A percentile compares a stretch with the other conserved stretches of the same genome.
phyloP scores from a whole-genome alignment of 495 filamentous ascomycete species.

The Xylaria acuta region DNA sequence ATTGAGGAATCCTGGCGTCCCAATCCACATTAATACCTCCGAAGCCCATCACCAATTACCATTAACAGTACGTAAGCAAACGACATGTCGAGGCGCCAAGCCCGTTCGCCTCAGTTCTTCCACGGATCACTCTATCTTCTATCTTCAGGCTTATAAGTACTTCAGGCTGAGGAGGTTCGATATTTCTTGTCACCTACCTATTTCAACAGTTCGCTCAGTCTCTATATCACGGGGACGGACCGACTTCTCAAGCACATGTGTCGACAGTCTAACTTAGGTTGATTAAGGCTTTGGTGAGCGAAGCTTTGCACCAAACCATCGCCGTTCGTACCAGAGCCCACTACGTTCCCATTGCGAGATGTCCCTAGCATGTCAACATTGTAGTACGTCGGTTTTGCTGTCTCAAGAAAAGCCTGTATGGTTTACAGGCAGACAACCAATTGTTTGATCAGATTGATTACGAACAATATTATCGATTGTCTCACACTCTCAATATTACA shows the following conservation, averaged over 20 bases:
- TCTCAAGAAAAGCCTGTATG: neutral
- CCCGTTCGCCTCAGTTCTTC: slow-evolving; percentile 1
- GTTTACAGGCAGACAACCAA: neutral
- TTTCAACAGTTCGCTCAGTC: neutral
- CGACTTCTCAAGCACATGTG: neutral
- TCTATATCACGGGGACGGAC: neutral
- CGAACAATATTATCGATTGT: neutral
- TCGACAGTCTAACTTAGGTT: neutral
- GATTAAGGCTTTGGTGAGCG: neutral
- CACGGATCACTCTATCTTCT: slow-evolving; percentile 10
- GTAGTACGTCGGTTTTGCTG: neutral
- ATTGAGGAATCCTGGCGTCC: neutral
- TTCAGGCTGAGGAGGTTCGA: neutral
- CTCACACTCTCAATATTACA: neutral
- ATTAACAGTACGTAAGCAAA: neutral
- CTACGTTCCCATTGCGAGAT: neutral
- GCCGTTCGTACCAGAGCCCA: neutral
- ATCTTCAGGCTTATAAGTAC: neutral
- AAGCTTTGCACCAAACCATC: neutral
- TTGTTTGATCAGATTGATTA: neutral
- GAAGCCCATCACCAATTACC: neutral
- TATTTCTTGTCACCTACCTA: neutral
- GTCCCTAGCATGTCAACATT: neutral
- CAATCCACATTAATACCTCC: neutral
- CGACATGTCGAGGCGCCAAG: neutral